Conservation (phyloP, 306 rosid species). For the Abrus precatorius region DNA sequence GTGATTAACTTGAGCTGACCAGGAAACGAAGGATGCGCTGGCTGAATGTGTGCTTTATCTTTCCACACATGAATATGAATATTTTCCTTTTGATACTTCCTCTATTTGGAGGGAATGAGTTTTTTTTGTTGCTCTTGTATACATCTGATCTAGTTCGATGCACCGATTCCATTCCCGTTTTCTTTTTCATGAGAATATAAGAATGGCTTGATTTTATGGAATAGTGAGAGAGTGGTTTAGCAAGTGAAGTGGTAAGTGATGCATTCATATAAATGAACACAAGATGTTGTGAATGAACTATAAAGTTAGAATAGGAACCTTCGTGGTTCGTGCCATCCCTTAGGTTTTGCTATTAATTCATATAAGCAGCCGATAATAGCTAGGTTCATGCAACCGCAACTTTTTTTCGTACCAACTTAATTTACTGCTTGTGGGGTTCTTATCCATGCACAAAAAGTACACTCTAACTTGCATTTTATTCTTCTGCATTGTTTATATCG, state of each 20-base stretch:
- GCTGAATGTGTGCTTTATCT: constrained; percentile 43
- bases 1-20: constrained; percentile 32
- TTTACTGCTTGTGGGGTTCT: constrained; percentile 13
- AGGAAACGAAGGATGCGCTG: constrained; percentile 29
- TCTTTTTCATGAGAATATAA: constrained; percentile 40
- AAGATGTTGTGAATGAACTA: not conserved
- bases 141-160: constrained; percentile 19
- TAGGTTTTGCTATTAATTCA: constrained; percentile 1
- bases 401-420: constrained; percentile 37
- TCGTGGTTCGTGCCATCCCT: constrained; percentile 40
- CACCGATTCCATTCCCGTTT: constrained; percentile 39
- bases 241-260: constrained; percentile 1
- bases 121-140: constrained; percentile 20
- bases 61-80: constrained; percentile 43
- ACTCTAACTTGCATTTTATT: not conserved
- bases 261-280: constrained; percentile 3
- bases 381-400: constrained; percentile 40
- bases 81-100: constrained; percentile 64
- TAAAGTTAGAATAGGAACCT: constrained; percentile 54
- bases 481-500: constrained; percentile 20
- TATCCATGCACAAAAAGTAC: constrained; percentile 8
- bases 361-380: constrained; percentile 44
- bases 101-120: constrained; percentile 42
- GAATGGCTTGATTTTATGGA: not conserved
- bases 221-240: constrained; percentile 20